phyloP scores from a whole-genome alignment of 2,329 filamentous ascomycete species.

The Huntiella bhutanensis region DNA sequence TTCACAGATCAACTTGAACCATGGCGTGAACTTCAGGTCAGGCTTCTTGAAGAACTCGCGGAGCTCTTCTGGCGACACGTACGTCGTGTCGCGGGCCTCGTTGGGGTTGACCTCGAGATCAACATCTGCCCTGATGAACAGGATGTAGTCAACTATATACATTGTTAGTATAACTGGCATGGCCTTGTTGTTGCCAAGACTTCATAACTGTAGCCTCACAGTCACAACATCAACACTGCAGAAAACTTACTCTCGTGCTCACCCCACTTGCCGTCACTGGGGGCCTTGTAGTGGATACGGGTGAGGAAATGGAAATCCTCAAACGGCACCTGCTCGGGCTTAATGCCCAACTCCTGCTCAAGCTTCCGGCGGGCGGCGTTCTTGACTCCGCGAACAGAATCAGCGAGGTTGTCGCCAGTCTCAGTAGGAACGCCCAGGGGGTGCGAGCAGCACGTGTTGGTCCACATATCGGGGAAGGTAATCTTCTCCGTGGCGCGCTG shows the following conservation, averaged over 20 bases:
- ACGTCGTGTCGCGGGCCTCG: constrained; percentile 71
- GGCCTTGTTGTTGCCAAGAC: background rate
- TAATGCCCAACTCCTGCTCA: constrained; percentile 86
- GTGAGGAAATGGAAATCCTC: constrained; percentile 89
- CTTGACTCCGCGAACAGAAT: constrained; percentile 72
- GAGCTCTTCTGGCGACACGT: constrained; percentile 65
- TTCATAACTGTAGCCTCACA: background rate
- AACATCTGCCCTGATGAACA: constrained; percentile 92
- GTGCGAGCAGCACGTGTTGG: constrained; percentile 98
- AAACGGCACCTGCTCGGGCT: constrained; percentile 68
- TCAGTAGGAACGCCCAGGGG: constrained; percentile 81
- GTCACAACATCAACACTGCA: background rate
- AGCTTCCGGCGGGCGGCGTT: constrained; percentile 84
- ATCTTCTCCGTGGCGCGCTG: constrained; percentile 95
- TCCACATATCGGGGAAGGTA: constrained; percentile 98
- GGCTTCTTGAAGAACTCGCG: constrained; percentile 72
- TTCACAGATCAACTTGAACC: constrained; percentile 98
- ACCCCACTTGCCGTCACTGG: constrained; percentile 94
- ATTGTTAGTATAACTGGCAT: background rate
- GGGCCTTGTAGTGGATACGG: constrained; percentile 93
- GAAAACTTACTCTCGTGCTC: constrained; percentile 76
- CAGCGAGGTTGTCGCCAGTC: constrained; percentile 64
- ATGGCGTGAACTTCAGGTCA: constrained; percentile 74
- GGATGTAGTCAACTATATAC: constrained; percentile 75
- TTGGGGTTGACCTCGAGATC: constrained; percentile 68